Evolutionary conservation across 148 eudicot species (phyloP).

Genomic region (Camellia sinensis): DNA sequence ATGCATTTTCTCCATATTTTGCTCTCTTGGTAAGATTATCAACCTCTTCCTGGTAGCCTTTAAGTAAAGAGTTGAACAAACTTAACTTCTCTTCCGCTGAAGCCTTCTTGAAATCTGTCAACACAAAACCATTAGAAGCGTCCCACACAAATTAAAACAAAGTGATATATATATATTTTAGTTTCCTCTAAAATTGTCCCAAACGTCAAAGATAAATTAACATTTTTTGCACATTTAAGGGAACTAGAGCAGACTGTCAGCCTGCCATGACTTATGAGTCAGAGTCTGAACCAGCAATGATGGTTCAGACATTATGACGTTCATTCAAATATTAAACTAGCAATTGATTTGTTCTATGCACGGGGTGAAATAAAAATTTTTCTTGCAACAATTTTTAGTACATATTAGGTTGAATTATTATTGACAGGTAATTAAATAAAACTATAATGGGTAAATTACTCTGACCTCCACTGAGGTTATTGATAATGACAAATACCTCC

Average conservation of each 20-base stretch:
- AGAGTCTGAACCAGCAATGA: neutral
- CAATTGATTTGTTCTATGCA: no score
- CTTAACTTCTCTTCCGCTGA: constrained; percentile 71
- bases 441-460: no score
- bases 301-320: neutral
- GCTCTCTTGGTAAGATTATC: constrained; percentile 96
- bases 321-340: no score
- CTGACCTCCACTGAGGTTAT: no score
- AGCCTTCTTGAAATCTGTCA: constrained; percentile 89
- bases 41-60: constrained; percentile 95
- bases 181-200: neutral
- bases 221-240: neutral
- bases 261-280: neutral
- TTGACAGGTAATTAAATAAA: no score
- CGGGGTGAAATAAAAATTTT: no score
- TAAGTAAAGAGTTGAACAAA: constrained; percentile 77
- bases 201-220: neutral
- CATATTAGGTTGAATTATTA: no score
- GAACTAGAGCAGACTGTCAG: constrained; percentile 3
- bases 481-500: no score
- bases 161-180: neutral
- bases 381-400: no score
- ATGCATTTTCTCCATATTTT: constrained; percentile 93
- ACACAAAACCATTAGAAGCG: neutral
- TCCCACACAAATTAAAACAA: neutral